Percentiles rank a stretch among this genome's conserved stretches.
These are phyloP conservation scores for Cytospora piceicola DNA, from an alignment of 2,329 filamentous ascomycete species.

Conservation along the genomic window DNA sequence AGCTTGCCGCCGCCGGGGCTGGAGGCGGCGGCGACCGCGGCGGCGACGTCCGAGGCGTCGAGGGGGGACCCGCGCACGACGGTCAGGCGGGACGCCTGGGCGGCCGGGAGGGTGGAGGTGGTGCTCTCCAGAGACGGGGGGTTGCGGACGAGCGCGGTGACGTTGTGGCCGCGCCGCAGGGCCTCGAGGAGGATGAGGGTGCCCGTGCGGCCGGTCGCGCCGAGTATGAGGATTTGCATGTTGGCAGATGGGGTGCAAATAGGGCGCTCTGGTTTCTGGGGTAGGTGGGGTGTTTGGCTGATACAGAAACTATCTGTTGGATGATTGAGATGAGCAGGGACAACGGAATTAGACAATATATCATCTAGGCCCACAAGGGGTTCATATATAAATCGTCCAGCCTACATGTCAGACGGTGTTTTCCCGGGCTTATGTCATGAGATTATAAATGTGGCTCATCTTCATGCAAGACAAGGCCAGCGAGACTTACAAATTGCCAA, in stretches of 20 bases:
- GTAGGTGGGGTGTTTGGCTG: no score
- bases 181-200: constrained; percentile 46
- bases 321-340: no score
- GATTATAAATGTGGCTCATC: no score
- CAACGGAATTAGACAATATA: no score
- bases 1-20: not conserved
- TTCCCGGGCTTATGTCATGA: no score
- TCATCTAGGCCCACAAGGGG: no score
- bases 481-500: no score
- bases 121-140: constrained; percentile 34
- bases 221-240: constrained; percentile 49
- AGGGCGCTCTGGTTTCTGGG: no score
- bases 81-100: constrained; percentile 4
- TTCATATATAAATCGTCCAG: no score
- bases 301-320: no score
- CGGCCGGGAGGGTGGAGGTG: constrained; percentile 28
- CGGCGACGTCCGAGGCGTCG: constrained; percentile 1
- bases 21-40: not conserved
- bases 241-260: constrained; percentile 19
- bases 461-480: no score
- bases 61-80: constrained; percentile 3
- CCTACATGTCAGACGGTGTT: no score
- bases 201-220: constrained; percentile 49
- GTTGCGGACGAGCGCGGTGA: constrained; percentile 44
- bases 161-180: constrained; percentile 43